phyloP scores from a whole-genome alignment of 2,329 filamentous ascomycete species.

The Penicillium sp. region DNA sequence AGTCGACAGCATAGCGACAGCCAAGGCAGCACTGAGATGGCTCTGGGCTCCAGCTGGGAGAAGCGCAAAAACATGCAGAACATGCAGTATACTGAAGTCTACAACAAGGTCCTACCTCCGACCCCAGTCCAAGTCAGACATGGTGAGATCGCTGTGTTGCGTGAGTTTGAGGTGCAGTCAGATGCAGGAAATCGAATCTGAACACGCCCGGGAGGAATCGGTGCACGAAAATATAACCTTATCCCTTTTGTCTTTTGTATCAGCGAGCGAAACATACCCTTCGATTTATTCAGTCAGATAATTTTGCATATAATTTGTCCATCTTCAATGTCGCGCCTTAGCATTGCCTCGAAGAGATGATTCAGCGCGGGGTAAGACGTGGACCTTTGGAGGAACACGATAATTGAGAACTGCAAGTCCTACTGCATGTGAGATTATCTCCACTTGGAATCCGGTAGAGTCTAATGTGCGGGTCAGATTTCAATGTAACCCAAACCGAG shows the following conservation, averaged over 20 bases:
- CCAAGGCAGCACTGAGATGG: not conserved
- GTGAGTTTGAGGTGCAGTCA: constrained; percentile 4
- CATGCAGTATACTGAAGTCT: not conserved
- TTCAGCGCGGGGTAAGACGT: not conserved
- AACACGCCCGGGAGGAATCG: too few species aligned
- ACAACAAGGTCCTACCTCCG: not conserved
- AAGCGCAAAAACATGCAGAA: not conserved
- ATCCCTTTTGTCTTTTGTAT: not conserved
- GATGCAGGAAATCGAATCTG: not conserved
- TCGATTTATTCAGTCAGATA: not conserved
- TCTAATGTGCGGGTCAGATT: not conserved
- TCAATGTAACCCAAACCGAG: not conserved
- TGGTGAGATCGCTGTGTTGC: not conserved
- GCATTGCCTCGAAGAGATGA: too few species aligned
- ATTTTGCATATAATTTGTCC: not conserved
- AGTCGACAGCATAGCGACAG: not conserved
- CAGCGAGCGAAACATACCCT: not conserved
- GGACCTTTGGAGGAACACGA: not conserved
- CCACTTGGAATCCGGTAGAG: not conserved
- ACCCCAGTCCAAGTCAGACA: not conserved
- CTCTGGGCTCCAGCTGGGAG: not conserved
- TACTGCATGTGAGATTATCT: not conserved
- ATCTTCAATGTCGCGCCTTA: not conserved
- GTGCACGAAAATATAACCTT: not conserved
- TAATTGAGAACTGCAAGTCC: not conserved